Evolutionary conservation across 2,329 filamentous ascomycete species (phyloP).

Genomic region (Pseudogymnoascus sp.): DNA sequence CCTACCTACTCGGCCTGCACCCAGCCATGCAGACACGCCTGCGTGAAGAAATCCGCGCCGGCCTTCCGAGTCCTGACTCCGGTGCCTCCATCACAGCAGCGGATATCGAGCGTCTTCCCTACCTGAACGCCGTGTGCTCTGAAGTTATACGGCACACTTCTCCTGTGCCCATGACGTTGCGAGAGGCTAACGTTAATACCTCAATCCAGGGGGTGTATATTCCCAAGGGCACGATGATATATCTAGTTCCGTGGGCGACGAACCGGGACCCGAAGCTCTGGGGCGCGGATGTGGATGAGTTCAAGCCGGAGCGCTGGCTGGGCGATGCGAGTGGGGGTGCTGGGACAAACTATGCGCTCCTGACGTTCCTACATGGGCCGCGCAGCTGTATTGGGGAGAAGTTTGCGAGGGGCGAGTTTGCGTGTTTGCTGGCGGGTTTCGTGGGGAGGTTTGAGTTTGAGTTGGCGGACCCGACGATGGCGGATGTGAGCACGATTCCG

Average conservation of each 20-base stretch:
- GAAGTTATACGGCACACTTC: conserved; percentile 69
- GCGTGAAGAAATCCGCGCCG: conserved; percentile 57
- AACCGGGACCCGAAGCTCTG: conserved; percentile 65
- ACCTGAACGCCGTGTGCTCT: conserved; percentile 70
- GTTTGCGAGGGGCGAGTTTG: conserved; percentile 80
- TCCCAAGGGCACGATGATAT: conserved; percentile 62
- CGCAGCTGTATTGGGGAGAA: conserved; percentile 75
- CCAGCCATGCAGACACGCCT: conserved; percentile 59
- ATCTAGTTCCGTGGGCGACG: conserved; percentile 55
- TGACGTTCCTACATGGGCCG: conserved; percentile 83
- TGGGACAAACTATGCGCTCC: conserved; percentile 65
- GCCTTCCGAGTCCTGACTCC: conserved; percentile 45
- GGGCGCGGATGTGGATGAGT: conserved; percentile 67
- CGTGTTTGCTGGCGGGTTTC: conserved; percentile 70
- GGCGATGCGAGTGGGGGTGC: conserved; percentile 61
- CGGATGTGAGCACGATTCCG: conserved; percentile 58
- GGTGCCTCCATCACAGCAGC: conserved; percentile 40
- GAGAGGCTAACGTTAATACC: conserved; percentile 58
- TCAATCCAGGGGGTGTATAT: conserved; percentile 58
- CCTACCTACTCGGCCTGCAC: conserved; percentile 61
- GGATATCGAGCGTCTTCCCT: conserved; percentile 67
- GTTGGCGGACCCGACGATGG: conserved; percentile 28
- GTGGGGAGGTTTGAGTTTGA: conserved; percentile 66
- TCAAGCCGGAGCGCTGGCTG: conserved; percentile 75
- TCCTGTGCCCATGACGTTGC: conserved; percentile 55